Evolutionary conservation across 1,284 basidiomycete species (phyloP).

Genomic region (Trichosporon faecale): DNA sequence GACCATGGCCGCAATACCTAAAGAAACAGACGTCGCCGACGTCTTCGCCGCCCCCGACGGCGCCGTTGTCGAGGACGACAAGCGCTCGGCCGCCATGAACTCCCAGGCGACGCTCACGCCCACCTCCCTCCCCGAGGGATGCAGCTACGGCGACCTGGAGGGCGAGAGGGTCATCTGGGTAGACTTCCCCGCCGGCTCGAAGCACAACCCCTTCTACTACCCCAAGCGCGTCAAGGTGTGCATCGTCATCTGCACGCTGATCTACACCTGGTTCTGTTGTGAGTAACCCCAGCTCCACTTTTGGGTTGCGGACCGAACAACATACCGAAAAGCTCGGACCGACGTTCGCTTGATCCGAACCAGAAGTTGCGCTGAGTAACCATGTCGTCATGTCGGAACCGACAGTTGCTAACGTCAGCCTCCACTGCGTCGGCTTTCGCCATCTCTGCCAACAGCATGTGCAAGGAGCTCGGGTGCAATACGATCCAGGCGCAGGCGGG

Average conservation of each 20-base stretch:
- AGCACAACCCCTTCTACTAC: constrained; percentile 61
- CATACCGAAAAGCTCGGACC: neutral
- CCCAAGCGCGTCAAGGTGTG: constrained; percentile 58
- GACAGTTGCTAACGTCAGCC: constrained; percentile 48
- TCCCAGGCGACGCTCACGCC: constrained; percentile 20
- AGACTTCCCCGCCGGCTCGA: constrained; percentile 59
- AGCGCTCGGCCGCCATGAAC: constrained; percentile 6
- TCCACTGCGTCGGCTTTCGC: constrained; percentile 60
- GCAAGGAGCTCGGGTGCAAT: constrained; percentile 62
- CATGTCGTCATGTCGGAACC: neutral
- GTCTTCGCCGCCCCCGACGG: neutral
- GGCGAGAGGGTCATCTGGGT: constrained; percentile 53
- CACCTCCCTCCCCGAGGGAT: constrained; percentile 15
- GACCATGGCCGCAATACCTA: neutral
- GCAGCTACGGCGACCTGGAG: constrained; percentile 8
- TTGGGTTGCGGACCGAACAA: too few species aligned
- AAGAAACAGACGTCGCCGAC: neutral
- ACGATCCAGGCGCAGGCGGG: constrained; percentile 62
- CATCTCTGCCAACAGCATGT: constrained; percentile 63
- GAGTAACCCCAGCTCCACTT: neutral
- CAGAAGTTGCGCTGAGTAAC: neutral
- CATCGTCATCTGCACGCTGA: constrained; percentile 61
- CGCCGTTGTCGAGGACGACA: neutral
- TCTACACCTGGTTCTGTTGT: constrained; percentile 56
- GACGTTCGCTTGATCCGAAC: neutral